Evolutionary conservation across 768 basidiomycete species (phyloP).

Genomic region (Butyriboletus loyo): DNA sequence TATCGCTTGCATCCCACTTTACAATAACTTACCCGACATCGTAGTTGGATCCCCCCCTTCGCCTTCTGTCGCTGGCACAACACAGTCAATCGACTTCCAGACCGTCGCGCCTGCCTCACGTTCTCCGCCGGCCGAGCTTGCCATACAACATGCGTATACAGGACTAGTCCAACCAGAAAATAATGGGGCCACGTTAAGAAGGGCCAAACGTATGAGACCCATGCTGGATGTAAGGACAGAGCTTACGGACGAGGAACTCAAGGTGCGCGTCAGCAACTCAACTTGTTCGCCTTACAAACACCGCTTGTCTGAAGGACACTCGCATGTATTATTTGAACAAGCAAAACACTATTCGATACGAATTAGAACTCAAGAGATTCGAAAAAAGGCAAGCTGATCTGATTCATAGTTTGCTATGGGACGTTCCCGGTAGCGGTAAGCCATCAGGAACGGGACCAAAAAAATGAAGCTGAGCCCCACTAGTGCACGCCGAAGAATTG

Average conservation of each 20-base stretch:
- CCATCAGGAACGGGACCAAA: neutral
- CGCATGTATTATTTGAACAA: constrained; percentile 64
- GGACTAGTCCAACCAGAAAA: neutral
- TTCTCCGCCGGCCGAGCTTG: constrained; percentile 2
- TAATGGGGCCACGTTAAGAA: constrained; percentile 25
- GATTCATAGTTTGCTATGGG: constrained; percentile 65
- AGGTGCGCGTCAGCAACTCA: constrained; percentile 38
- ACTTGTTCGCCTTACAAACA: neutral
- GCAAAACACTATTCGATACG: constrained; percentile 53
- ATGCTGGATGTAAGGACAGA: constrained; percentile 74
- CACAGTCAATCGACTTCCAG: constrained; percentile 7
- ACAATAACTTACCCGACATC: neutral
- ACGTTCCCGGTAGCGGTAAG: constrained; percentile 63
- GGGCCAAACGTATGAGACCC: constrained; percentile 50
- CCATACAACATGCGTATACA: neutral
- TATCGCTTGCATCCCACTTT: neutral
- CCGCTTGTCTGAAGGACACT: constrained; percentile 42
- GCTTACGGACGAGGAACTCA: constrained; percentile 78
- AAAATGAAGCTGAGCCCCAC: constrained; percentile 1
- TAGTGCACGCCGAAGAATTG: constrained; percentile 67
- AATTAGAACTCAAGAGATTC: constrained; percentile 47
- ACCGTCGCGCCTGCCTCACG: neutral
- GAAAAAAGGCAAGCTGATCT: constrained; percentile 54
- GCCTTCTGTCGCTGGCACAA: neutral
- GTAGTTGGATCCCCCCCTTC: constrained; percentile 5